These are phyloP conservation scores for Amborella trichopoda DNA, from an alignment of 164 flowering plant species.

Conservation along the genomic window DNA sequence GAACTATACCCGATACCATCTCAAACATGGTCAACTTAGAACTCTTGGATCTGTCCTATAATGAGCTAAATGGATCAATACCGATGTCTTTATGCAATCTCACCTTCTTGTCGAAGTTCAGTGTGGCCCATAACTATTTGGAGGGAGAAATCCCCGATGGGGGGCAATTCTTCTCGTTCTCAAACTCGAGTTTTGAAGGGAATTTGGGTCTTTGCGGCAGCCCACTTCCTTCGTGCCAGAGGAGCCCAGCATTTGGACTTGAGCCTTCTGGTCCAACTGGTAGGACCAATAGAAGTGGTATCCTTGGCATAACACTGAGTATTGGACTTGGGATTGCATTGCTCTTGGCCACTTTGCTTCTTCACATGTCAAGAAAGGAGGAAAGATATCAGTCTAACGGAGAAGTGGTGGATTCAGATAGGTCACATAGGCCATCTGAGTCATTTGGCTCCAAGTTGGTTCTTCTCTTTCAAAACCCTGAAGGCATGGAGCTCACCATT, in stretches of 20 bases:
- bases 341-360: conserved; percentile 19
- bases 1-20: conserved; percentile 48
- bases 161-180: conserved; percentile 66
- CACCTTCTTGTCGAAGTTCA: conserved; percentile 65
- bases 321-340: conserved; percentile 31
- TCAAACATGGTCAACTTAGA: conserved; percentile 66
- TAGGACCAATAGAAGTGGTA: conserved; percentile 27
- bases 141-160: conserved; percentile 53
- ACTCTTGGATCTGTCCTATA: conserved; percentile 53
- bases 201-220: conserved; percentile 56
- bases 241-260: conserved; percentile 9
- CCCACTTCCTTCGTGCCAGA: conserved; percentile 1
- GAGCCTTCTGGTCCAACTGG: conserved; percentile 11
- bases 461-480: conserved; percentile 37
- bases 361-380: conserved; percentile 17
- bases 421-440: conserved; percentile 19
- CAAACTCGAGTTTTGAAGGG: conserved; percentile 73
- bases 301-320: conserved; percentile 17
- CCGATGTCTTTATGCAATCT: conserved; percentile 51
- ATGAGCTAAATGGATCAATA: conserved; percentile 47
- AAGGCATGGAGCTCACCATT: conserved; percentile 32
- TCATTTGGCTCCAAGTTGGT: conserved; percentile 25
- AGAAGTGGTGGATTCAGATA: conserved; percentile 18
- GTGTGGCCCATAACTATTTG: conserved; percentile 70
- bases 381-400: conserved; percentile 18